Evolutionary conservation across 208 protist species (phyloP).

Genomic region (Wallacemonas collosoma): DNA sequence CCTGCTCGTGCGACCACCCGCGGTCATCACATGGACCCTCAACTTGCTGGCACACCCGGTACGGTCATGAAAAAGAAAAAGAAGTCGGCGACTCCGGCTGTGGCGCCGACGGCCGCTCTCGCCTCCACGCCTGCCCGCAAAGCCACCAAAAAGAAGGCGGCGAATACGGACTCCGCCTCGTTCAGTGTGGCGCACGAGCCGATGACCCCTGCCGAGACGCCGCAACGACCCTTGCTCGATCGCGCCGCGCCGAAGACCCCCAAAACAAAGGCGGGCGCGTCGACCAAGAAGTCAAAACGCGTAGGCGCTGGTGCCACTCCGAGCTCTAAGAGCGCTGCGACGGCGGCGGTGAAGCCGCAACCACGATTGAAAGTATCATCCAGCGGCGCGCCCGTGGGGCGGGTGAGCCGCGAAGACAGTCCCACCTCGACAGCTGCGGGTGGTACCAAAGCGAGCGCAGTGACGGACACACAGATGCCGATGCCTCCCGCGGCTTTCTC

Average conservation of each 20-base stretch:
- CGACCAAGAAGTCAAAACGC: conserved; percentile 11
- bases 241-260: not conserved
- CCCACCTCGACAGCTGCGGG: not conserved
- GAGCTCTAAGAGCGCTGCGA: not conserved
- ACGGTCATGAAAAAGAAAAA: conserved; percentile 7
- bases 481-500: no score
- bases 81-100: not conserved
- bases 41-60: not conserved
- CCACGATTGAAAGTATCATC: not conserved
- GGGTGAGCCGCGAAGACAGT: conserved; percentile 5
- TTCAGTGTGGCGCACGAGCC: not conserved
- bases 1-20: not conserved
- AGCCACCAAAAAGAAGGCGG: conserved; percentile 10
- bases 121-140: conserved; percentile 2
- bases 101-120: not conserved
- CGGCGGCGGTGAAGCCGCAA: conserved; percentile 2
- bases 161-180: not conserved
- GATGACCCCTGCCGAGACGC: not conserved
- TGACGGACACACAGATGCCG: no score
- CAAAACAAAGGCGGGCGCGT: conserved; percentile 17
- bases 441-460: no score
- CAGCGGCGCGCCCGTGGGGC: not conserved
- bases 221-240: not conserved
- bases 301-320: conserved; percentile 1
- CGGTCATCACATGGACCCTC: not conserved